Evolutionary conservation across 164 flowering plant genomes (phyloP), one percentile per base, ranked within the genome.

Genomic region (Amborella trichopoda): DNA sequence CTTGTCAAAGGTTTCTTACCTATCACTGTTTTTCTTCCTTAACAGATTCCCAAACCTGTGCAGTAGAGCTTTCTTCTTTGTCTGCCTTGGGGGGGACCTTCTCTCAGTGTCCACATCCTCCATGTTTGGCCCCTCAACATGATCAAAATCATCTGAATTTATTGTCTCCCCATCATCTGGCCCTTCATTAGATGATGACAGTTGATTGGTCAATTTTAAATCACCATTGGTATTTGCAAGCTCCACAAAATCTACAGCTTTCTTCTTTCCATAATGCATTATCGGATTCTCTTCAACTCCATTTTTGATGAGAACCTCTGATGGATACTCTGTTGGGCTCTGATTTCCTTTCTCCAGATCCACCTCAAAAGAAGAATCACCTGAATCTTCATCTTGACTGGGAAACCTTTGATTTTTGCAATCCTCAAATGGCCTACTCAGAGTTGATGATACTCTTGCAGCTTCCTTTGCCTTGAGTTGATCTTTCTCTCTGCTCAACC

Each of bases 21-120:
- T n/a, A n/a, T n/a, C n/a, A n/a, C n/a, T n/a, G 52, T 50, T 67
- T 27, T 44, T 78, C 50, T 68, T 72, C 53, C 55, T 67, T 23
- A 86, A 18, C 24, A 90, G 61, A 27, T 75, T 75, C 21, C 87
- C 81, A 28, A 90, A 77, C 56, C 74, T 71, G 11, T 67, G 28
- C 1, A 81, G 48, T 69, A 83, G 43, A 4, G 83, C 76, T 43
- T 33, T 83, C 68, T 66, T 78, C 61, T 69, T 81, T 24, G 68
- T 70, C 5, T 63, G 66, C 3, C 11, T 38, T 16, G 32, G 18
- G 2, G 38, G 42, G 3, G 67, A 58, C 55, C 28, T 59, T 33
- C 62, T 65, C 1, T 68, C 75, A 18, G 23, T 39, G 3, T 75
- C 83, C 23, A 40, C n/a, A 44, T 76, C 82, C 26, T 76, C 78